Evolutionary conservation across 106 monocot genomes (phyloP).

Genomic region (Platanthera guangdongensis): DNA sequence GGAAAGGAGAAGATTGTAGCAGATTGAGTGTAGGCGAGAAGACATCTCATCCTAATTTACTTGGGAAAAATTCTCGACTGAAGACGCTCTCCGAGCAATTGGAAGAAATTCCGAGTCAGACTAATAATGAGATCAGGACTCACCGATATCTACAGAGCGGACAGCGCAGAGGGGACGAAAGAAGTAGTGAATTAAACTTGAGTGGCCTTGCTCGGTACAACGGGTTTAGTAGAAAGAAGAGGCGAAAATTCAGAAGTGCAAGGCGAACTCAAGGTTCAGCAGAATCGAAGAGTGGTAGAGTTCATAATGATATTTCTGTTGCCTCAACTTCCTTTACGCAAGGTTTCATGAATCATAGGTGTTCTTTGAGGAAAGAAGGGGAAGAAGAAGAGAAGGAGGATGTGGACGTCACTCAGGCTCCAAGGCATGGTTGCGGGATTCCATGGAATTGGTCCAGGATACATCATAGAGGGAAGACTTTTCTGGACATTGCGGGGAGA

Average conservation of each 20-base stretch:
- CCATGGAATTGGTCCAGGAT: conserved; percentile 97
- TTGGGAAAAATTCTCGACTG: neutral
- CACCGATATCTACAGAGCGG: conserved; percentile 2
- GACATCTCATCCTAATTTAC: conserved; percentile 4
- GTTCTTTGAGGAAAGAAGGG: conserved; percentile 7
- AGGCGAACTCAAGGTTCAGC: conserved; percentile 25
- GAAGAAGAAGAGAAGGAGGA: conserved; percentile 29
- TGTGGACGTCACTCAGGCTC: conserved; percentile 28
- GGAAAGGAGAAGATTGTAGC: conserved; percentile 12
- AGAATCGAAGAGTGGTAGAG: conserved; percentile 19
- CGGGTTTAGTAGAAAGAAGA: conserved; percentile 37
- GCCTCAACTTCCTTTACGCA: conserved; percentile 28
- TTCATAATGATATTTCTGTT: conserved; percentile 24
- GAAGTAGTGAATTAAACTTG: conserved; percentile 12
- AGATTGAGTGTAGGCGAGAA: conserved; percentile 13
- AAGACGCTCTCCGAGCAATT: conserved; percentile 31
- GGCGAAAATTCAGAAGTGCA: conserved; percentile 23
- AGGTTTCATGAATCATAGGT: conserved; percentile 14
- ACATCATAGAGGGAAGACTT: conserved; percentile 70
- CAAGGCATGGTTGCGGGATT: conserved; percentile 77
- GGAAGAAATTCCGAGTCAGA: conserved; percentile 28
- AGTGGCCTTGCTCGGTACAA: conserved; percentile 12
- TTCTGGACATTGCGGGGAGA: conserved; percentile 83
- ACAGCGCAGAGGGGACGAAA: conserved; percentile 10
- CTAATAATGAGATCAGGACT: conserved; percentile 21